A percentile compares a stretch with the other conserved stretches of the same genome.
Evolutionary conservation across 768 basidiomycete species (phyloP).

Genomic region (Gloeophyllum trabeum): DNA sequence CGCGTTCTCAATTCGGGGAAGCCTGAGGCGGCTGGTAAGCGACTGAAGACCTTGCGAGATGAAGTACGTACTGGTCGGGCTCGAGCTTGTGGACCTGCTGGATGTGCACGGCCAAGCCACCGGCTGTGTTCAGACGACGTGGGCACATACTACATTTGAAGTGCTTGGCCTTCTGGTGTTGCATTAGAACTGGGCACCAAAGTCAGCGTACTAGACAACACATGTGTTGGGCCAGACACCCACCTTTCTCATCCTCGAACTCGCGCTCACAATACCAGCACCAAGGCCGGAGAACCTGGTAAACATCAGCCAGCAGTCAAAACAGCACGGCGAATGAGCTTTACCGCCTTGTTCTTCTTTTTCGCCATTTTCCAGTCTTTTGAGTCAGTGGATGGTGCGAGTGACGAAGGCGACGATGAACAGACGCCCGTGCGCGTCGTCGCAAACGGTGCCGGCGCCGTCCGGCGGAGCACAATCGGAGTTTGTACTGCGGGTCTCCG

Average conservation of each 20-base stretch:
- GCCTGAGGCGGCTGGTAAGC: slow-evolving; percentile 28
- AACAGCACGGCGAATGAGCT: neutral
- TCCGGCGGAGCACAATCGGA: no score
- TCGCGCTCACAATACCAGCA: slow-evolving; percentile 99
- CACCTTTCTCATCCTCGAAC: slow-evolving; percentile 99
- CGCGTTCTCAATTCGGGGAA: slow-evolving; percentile 92
- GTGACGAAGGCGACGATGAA: no score
- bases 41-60: neutral
- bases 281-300: slow-evolving; percentile 79
- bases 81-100: slow-evolving; percentile 99
- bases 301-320: slow-evolving; percentile 3
- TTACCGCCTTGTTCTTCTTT: slow-evolving; percentile 42
- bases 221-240: slow-evolving; percentile 11
- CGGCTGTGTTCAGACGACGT: slow-evolving; percentile 90
- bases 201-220: neutral
- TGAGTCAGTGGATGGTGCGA: neutral
- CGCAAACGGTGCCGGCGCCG: no score
- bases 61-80: slow-evolving; percentile 48
- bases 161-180: slow-evolving; percentile 99
- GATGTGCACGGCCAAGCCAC: slow-evolving; percentile 94
- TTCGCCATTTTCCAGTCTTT: slow-evolving; percentile 27
- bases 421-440: no score
- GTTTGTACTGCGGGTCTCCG: no score
- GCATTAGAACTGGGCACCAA: slow-evolving; percentile 70
- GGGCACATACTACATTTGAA: slow-evolving; percentile 98